Percentiles rank a stretch among this genome's conserved stretches.
Conservation (phyloP, 179 eudicot genomes). For the Spinacia oleracea region DNA sequence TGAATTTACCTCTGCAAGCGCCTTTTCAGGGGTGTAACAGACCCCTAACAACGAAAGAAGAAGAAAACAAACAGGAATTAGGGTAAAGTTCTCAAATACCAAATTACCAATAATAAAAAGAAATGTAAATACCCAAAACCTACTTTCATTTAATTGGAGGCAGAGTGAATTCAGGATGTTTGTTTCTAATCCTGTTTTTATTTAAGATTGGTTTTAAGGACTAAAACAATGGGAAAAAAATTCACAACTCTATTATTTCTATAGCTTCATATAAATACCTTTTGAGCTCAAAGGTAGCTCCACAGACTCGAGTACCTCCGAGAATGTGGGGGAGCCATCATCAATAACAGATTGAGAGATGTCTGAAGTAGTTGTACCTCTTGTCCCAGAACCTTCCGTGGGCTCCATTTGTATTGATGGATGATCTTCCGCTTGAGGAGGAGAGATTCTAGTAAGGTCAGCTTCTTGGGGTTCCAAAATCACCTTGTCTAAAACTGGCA, state of each 20-base stretch:
- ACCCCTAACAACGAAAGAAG: slow-evolving; percentile 12
- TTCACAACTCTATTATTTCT: background rate
- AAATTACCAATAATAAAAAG: background rate
- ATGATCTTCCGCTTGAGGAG: slow-evolving; percentile 10
- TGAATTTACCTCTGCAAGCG: slow-evolving; percentile 31
- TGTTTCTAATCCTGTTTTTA: background rate
- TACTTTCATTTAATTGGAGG: background rate
- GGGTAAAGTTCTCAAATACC: background rate
- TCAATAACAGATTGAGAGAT: slow-evolving; percentile 12
- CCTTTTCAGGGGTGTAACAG: slow-evolving; percentile 31
- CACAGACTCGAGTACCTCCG: slow-evolving; percentile 15
- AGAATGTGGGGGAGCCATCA: slow-evolving; percentile 14
- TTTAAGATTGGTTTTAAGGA: background rate
- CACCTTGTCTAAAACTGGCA: slow-evolving; percentile 21
- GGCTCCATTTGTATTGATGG: slow-evolving; percentile 19
- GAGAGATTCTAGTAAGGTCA: slow-evolving; percentile 13
- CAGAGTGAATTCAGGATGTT: background rate
- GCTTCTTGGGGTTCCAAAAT: slow-evolving; percentile 10
- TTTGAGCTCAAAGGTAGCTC: slow-evolving; percentile 7
- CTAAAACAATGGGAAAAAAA: too few species aligned
- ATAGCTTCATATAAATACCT: slow-evolving; percentile 15
- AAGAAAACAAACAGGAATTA: background rate
- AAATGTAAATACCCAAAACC: background rate
- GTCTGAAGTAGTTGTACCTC: slow-evolving; percentile 17
- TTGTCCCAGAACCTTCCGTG: background rate